Percentiles rank a stretch among this genome's conserved stretches.
These are phyloP conservation scores for Aspergillus nidulans DNA, from an alignment of 495 filamentous ascomycete genomes.

Conservation along the genomic window DNA sequence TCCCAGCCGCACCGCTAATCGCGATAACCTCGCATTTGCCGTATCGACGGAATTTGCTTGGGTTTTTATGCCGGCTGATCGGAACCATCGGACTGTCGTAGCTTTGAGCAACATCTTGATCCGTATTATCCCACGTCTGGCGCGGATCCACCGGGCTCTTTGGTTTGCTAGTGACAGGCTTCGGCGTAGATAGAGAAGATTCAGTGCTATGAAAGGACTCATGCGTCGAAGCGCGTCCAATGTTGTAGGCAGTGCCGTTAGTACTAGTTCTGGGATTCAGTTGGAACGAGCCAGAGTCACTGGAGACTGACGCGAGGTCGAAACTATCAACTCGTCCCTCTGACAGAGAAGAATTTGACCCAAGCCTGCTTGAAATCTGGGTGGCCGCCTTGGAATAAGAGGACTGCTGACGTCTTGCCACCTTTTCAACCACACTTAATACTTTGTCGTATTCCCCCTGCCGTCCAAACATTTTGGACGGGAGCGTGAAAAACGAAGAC, in stretches of 20 bases:
- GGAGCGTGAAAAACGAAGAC: slow-evolving; percentile 81
- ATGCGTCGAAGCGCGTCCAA: slow-evolving; percentile 31
- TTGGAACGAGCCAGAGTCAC: slow-evolving; percentile 52
- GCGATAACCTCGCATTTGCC: slow-evolving; percentile 74
- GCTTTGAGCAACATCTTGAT: slow-evolving; percentile 33
- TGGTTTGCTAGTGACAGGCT: slow-evolving; percentile 22
- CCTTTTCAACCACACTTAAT: slow-evolving; percentile 66
- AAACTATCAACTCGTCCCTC: slow-evolving; percentile 52
- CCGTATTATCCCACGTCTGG: slow-evolving; percentile 32
- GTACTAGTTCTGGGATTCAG: slow-evolving; percentile 38
- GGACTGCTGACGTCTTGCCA: slow-evolving; percentile 57
- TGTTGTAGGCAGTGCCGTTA: slow-evolving; percentile 27
- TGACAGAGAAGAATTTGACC: slow-evolving; percentile 55
- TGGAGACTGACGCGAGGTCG: slow-evolving; percentile 44
- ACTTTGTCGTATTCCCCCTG: slow-evolving; percentile 64
- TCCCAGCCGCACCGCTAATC: slow-evolving; percentile 69
- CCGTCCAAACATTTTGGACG: slow-evolving; percentile 73
- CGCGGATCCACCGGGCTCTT: slow-evolving; percentile 39
- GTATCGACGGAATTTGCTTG: slow-evolving; percentile 57
- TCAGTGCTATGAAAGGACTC: slow-evolving; percentile 37
- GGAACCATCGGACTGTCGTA: slow-evolving; percentile 31
- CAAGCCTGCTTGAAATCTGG: slow-evolving; percentile 39
- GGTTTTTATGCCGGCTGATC: slow-evolving; percentile 35
- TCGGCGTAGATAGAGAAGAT: slow-evolving; percentile 31
- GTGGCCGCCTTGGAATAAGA: slow-evolving; percentile 39